Percentiles rank a stretch among this genome's conserved stretches.
Conservation (phyloP, 1,284 basidiomycete genomes). For the Leccinum solheimii region DNA sequence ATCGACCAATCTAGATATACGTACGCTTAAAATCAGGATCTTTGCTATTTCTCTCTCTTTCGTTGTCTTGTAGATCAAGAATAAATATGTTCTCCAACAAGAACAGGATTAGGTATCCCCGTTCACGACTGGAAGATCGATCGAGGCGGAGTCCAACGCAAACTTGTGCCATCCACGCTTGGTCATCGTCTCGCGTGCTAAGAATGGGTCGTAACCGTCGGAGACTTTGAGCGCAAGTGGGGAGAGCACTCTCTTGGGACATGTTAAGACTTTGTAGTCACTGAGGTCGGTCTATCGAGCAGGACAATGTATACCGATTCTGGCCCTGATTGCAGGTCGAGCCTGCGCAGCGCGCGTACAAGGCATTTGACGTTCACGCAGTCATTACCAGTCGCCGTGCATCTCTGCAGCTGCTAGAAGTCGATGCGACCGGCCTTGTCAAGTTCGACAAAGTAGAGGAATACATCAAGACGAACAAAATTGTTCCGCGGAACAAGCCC, state of each 20-base stretch:
- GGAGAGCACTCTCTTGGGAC: slow-evolving; percentile 86
- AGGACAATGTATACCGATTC: not conserved
- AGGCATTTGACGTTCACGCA: slow-evolving; percentile 76
- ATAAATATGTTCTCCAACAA: not conserved
- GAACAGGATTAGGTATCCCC: not conserved
- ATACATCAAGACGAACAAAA: too few relatives aligned
- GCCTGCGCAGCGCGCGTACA: slow-evolving; percentile 88
- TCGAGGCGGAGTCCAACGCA: too few relatives aligned
- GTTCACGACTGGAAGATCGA: too few relatives aligned
- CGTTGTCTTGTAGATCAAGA: slow-evolving; percentile 2
- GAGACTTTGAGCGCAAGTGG: slow-evolving; percentile 46
- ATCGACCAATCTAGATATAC: slow-evolving; percentile 39
- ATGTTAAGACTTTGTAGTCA: slow-evolving; percentile 90
- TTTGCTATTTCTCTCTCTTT: not conserved
- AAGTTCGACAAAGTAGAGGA: too few relatives aligned
- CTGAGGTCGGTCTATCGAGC: slow-evolving; percentile 50
- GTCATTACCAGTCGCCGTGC: slow-evolving; percentile 90
- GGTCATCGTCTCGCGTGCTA: too few relatives aligned
- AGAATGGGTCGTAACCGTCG: too few relatives aligned
- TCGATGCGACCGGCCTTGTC: too few relatives aligned
- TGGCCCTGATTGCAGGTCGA: slow-evolving; percentile 66
- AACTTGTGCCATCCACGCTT: too few relatives aligned
- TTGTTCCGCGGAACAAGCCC: too few relatives aligned
- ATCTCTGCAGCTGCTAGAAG: too few relatives aligned
- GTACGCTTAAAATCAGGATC: slow-evolving; percentile 20